Evolutionary conservation across 805 yeast species (phyloP), one percentile per base, ranked within the genome.

Genomic region (Yamadazyma paraphyllophila): DNA sequence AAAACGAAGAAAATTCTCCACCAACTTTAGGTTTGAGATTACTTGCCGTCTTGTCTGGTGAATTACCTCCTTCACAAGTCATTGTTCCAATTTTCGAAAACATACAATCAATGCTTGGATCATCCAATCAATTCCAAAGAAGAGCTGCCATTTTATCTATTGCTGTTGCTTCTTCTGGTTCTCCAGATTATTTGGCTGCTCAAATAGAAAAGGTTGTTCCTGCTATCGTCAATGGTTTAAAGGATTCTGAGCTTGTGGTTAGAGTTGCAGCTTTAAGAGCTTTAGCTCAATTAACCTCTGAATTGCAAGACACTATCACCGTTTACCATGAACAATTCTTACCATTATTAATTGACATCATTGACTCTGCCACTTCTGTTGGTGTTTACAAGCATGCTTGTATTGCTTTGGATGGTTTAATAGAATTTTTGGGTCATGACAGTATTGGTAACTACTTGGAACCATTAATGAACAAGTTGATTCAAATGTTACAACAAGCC

Each of bases 11-110:
- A 67, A 85, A 82, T 59, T 78, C 83, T 45, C 95, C 96, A 46
- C 67, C 82, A 36, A 66, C 85, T 41, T 76, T 89, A 53, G 96
- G 96, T 12, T 76, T 90, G 57, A 81, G 96, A 69, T 72, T 92
- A 48, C 65, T 94, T 44, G 86, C 88, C 43, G 79, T 80, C 59
- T 81, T 92, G 54, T 80, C 98, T 13, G 73, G 83, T 37, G 90
- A 85, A 59, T 75, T 94, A 58, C 97, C 99, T 44, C 96, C 98
- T 41, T 80, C 89, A 36, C 99, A 94, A 66, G 96, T 88, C 46
- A 82, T 91, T 53, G 78, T 75, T 52, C 92, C 96, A 36, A 76
- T 92, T 51, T 74, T 89, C 50, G 87, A 82, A 53, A 78, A 77
- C 53, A 65, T 87, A 51, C 76, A 80, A 37, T 61, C 76, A 36